These are phyloP conservation scores for Aspergillus indologenus DNA, from an alignment of 495 filamentous ascomycete species.

Conservation along the genomic window DNA sequence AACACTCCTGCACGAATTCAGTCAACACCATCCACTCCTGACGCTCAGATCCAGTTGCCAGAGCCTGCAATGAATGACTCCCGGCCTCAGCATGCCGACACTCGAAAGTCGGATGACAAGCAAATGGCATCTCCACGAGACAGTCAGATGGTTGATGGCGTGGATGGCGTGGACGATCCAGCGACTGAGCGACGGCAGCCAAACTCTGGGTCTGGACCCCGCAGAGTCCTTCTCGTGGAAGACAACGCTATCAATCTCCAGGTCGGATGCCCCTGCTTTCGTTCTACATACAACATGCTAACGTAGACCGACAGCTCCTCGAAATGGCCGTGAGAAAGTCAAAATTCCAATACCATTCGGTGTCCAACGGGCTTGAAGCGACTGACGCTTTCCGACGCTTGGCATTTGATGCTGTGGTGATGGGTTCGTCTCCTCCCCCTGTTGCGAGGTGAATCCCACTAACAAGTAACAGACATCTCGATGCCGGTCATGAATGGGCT, in stretches of 20 bases:
- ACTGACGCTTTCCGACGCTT: conserved; percentile 47
- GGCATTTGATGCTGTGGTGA: conserved; percentile 42
- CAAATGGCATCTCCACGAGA: neutral
- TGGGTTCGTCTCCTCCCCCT: conserved; percentile 28
- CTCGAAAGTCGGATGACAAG: neutral
- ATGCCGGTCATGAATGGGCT: conserved; percentile 68
- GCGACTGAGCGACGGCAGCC: neutral
- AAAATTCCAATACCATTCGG: conserved; percentile 15
- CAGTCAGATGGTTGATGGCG: neutral
- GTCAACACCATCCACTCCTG: neutral
- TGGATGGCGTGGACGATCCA: neutral
- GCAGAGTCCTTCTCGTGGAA: conserved; percentile 56
- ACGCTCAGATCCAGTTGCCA: neutral
- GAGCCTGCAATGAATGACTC: neutral
- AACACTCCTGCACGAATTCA: neutral
- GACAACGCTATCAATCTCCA: conserved; percentile 66
- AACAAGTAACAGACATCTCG: conserved; percentile 46
- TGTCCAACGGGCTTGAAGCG: conserved; percentile 23
- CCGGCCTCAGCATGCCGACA: neutral
- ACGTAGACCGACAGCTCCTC: conserved; percentile 16
- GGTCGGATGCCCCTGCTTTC: conserved; percentile 22
- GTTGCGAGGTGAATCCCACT: neutral
- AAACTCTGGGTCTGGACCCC: neutral
- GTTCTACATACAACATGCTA: neutral
- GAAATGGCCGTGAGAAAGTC: conserved; percentile 23